Evolutionary conservation across 2,329 filamentous ascomycete species (phyloP), one percentile per base, ranked within the genome.

Genomic region (Pseudopithomyces chartarum): DNA sequence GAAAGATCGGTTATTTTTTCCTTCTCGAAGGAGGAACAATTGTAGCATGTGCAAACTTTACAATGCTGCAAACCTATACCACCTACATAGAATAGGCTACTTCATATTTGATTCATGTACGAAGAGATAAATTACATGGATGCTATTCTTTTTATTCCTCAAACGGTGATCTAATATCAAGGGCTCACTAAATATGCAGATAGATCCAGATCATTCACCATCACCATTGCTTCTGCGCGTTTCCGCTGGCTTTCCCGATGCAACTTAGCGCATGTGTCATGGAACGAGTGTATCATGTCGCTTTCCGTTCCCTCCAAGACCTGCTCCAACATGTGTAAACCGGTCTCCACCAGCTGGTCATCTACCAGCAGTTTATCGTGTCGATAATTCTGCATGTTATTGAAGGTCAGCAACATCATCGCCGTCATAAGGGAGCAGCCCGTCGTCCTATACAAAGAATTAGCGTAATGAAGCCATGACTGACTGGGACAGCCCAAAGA

Each of bases 331-430:
- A 46, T 61, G 33, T 46, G 52, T 36, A 63, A 54, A 49, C 60
- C 60, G 51, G 54, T 54, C 8, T 67, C 61, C 49, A 61, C 61
- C 7, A 64, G 55, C 40, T 58, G 26, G 29, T 46, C 60, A 42
- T 67, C 65, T 23, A 55, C 50, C 40, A 53, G 54, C 33, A 63
- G 36, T n/a, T 58, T 40, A 40, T 49, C 52, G 52, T 65, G 58
- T 38, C 56, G 38, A 44, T 64, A 57, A 40, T 50, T 56, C 36
- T 61, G 58, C 62, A 68, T 60, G 56, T 43, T 60, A 57, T 68
- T 68, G 44, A 57, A 57, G 33, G 56, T 66, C 53, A 68, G 60
- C 40, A 61, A 50, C 55, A 68, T 26, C 59, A 65, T 58, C 43
- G 58, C 62, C 40, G 64, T 58, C 55, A 65, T 64, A 43, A 65